Evolutionary conservation across 345 rosid species (phyloP).

Genomic region (Chamaenerion angustifolium): DNA sequence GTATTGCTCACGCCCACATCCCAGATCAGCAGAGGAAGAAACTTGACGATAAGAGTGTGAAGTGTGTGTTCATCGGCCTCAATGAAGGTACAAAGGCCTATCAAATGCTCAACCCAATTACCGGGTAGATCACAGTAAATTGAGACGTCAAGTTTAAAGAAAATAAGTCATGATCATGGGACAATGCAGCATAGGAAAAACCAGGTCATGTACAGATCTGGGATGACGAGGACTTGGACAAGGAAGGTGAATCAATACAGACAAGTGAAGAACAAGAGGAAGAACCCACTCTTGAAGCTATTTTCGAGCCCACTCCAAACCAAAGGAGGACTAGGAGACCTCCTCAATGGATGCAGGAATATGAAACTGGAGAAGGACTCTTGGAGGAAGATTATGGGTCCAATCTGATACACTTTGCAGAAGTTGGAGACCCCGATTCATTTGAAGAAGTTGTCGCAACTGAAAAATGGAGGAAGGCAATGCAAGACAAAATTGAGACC

Average conservation of each 20-base stretch:
- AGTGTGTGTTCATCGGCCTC: neutral
- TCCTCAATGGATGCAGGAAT: neutral
- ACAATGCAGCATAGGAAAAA: too few relatives aligned
- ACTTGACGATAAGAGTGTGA: neutral
- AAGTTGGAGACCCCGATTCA: neutral
- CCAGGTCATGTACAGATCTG: too few relatives aligned
- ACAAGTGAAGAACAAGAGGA: too few relatives aligned
- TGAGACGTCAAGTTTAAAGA: too few relatives aligned
- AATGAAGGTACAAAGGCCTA: neutral
- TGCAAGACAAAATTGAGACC: neutral
- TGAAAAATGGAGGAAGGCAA: neutral
- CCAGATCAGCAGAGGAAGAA: neutral
- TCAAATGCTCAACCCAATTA: neutral
- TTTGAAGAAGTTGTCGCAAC: neutral
- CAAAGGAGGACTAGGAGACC: too few relatives aligned
- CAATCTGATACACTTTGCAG: neutral
- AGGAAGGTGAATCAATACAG: too few relatives aligned
- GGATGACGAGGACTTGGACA: too few relatives aligned
- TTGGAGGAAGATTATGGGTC: neutral
- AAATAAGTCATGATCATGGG: neutral
- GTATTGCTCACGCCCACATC: neutral
- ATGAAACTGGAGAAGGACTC: too few relatives aligned
- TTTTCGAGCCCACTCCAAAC: too few relatives aligned
- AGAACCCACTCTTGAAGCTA: too few relatives aligned
- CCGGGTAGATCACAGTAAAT: too few relatives aligned